These are phyloP conservation scores for Erysimum cheiri DNA, from an alignment of 441 rosid genomes.

Conservation along the genomic window DNA sequence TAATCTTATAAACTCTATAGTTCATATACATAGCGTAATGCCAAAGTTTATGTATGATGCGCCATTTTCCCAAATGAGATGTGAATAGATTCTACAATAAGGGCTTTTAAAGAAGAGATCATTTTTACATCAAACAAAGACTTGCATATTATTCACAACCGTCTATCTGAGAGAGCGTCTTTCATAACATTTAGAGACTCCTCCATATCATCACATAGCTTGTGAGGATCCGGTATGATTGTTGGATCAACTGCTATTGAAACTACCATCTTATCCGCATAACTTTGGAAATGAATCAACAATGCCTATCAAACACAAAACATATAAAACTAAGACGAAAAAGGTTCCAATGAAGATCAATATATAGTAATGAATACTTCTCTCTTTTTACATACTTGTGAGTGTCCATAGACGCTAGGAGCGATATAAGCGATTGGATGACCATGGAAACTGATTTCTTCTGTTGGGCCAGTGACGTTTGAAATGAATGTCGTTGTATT, in stretches of 20 bases:
- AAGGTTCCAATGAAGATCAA: background rate
- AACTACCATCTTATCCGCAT: conserved; percentile 63
- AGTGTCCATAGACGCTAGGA: conserved; percentile 72
- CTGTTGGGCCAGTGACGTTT: conserved; percentile 64
- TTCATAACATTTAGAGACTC: conserved; percentile 60
- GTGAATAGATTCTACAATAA: background rate
- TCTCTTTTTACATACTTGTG: conserved; percentile 52
- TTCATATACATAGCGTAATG: too few species aligned
- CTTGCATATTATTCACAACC: background rate
- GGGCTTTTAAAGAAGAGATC: background rate
- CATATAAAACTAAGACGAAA: background rate
- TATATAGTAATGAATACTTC: background rate
- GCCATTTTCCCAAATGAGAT: background rate
- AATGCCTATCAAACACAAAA: conserved; percentile 54
- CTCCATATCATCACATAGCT: conserved; percentile 58
- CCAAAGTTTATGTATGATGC: too few species aligned
- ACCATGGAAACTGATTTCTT: conserved; percentile 74
- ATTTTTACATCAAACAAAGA: background rate
- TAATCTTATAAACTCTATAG: too few species aligned
- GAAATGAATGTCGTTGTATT: conserved; percentile 66
- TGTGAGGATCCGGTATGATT: conserved; percentile 65
- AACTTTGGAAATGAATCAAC: conserved; percentile 69
- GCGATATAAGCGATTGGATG: conserved; percentile 68
- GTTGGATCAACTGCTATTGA: conserved; percentile 64
- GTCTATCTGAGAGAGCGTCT: conserved; percentile 35